A percentile compares a stretch with the other conserved stretches of the same genome.
Evolutionary conservation across 2,329 filamentous ascomycete species (phyloP).

Genomic region (Beauveria sp.): DNA sequence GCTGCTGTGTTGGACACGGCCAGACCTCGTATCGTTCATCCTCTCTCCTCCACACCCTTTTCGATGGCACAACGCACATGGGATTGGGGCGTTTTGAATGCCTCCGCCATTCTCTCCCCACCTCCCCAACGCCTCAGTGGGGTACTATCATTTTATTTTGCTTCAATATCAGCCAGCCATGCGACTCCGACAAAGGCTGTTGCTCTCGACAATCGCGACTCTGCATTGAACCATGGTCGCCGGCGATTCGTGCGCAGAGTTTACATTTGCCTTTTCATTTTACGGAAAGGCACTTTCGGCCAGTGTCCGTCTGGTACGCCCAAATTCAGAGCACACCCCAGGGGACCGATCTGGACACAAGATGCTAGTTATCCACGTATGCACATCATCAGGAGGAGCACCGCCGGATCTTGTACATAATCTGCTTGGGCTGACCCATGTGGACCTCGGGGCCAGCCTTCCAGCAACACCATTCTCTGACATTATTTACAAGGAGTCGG

Average conservation of each 20-base stretch:
- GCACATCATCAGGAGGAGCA: constrained; percentile 6
- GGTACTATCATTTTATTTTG: constrained; percentile 5
- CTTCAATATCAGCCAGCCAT: constrained; percentile 5
- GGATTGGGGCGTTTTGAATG: background rate
- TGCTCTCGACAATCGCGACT: background rate
- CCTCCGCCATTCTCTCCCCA: background rate
- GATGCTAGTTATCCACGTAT: constrained; percentile 1
- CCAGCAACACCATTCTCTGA: background rate
- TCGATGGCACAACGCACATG: background rate
- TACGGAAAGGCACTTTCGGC: background rate
- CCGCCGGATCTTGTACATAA: constrained; percentile 7
- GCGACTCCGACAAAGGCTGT: constrained; percentile 1
- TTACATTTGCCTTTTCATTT: background rate
- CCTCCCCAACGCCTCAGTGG: constrained; percentile 1
- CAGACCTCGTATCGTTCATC: constrained; percentile 1
- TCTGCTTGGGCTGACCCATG: constrained; percentile 6
- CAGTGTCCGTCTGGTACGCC: background rate
- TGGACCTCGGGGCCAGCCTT: background rate
- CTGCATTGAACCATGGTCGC: background rate
- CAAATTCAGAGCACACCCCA: background rate
- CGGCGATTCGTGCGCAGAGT: background rate
- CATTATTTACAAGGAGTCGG: background rate
- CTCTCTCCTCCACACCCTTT: background rate
- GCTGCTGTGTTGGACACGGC: background rate
- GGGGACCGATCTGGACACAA: constrained; percentile 6